Evolutionary conservation across 352 stramenopile species (phyloP), one percentile per base, ranked within the genome.

Genomic region (Halophytophthora batemanensis): DNA sequence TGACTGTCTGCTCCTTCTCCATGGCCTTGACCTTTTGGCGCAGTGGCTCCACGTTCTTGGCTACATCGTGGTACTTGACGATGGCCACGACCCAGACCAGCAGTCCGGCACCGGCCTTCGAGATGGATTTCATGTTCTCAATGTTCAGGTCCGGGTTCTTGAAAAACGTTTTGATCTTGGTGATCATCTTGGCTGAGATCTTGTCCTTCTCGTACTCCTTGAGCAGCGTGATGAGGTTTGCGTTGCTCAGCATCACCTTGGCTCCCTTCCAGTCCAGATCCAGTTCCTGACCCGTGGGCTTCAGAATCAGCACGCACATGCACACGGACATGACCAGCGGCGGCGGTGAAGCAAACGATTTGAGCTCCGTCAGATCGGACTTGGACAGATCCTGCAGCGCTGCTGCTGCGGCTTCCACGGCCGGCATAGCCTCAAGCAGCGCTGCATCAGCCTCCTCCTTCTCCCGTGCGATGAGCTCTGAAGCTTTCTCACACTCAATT

Each of bases 151-250:
- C 87, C 2, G 88, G 85, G 47, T 98, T 95, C 50, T 97, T 96
- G 65, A 92, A 87, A 38, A 98, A 96, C 25, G 96, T 97, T 61
- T 95, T 96, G 61, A 97, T 96, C 49, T 93, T 95, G 4, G 85
- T 85, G 53, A 98, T 97, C 90, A 97, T 96, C 61, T 98, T 98
- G 40, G 96, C 66, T 23, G 88, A 97, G 48, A 98, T 97, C 51
- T 91, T 95, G 61, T 98, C 92, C 51, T 98, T 98, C 43, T 97
- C 88, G 67, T 98, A 98, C 46, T 93, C 86, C 46, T 98, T 98
- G 3, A 98, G 67, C 21, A 91, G 71, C 3, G 78, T 82, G 37
- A 98, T 83, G 34, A 98, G 61, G 45, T 93, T 95, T 0, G 86
- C 75, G 18, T 98, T 96, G 42, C 82, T 88, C 31, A 98, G 69